Percentiles rank a stretch among this genome's conserved stretches.
These are phyloP conservation scores for Backusella sp. DNA, from an alignment of 192 early-diverging fungal species.

Conservation along the genomic window DNA sequence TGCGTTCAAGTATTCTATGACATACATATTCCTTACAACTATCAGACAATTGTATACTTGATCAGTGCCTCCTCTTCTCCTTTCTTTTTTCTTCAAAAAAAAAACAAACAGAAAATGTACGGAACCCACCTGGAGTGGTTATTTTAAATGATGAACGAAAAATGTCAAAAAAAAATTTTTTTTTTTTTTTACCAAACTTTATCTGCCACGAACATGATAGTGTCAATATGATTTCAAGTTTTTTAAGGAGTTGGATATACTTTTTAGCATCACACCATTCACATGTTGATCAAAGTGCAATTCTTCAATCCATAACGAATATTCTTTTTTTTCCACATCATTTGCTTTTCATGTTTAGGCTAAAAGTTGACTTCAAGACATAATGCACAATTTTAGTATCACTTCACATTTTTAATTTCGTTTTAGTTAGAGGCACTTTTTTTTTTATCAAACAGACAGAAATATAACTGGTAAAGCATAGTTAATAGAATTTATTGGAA, in stretches of 20 bases:
- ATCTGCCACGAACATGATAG: background rate
- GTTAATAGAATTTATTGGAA: background rate
- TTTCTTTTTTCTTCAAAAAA: background rate
- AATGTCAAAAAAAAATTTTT: background rate
- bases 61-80: background rate
- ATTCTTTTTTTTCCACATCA: background rate
- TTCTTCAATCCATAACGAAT: background rate
- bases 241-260: background rate
- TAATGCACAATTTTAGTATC: background rate
- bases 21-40: background rate
- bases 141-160: background rate
- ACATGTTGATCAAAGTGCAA: background rate
- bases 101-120: background rate
- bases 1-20: background rate
- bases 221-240: background rate
- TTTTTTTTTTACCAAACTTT: background rate
- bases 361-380: background rate
- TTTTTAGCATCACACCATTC: background rate
- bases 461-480: background rate
- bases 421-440: background rate
- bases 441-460: background rate
- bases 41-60: background rate
- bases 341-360: background rate
- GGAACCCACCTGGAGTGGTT: background rate
- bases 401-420: background rate